Evolutionary conservation across 345 rosid species (phyloP).

Genomic region (Populus ilicifolia): DNA sequence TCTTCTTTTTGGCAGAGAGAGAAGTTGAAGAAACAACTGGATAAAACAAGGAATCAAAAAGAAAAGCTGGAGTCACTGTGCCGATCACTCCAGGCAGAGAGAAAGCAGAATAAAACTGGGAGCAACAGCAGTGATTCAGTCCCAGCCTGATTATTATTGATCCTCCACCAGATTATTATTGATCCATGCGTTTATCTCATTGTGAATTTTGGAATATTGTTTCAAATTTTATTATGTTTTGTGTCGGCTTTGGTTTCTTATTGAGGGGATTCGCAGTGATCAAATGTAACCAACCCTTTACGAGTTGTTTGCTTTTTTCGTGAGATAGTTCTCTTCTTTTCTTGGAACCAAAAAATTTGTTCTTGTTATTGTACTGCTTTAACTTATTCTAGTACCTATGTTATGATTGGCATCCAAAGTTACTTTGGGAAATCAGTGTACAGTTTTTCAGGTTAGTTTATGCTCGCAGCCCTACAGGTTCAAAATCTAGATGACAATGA

Average conservation of each 20-base stretch:
- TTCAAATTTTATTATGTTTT: not conserved
- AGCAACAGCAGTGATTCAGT: slow-evolving; percentile 30
- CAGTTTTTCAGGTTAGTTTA: too few relatives aligned
- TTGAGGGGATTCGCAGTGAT: not conserved
- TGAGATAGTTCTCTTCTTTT: not conserved
- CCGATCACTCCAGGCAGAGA: slow-evolving; percentile 89
- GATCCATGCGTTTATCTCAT: not conserved
- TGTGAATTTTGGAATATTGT: not conserved
- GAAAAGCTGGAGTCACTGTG: slow-evolving; percentile 84
- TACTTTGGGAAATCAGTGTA: not conserved
- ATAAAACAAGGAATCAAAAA: slow-evolving; percentile 89
- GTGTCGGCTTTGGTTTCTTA: not conserved
- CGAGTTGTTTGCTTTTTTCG: not conserved
- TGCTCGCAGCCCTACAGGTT: too few relatives aligned
- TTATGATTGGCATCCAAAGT: not conserved
- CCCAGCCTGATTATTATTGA: slow-evolving; percentile 13
- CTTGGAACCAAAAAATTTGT: not conserved
- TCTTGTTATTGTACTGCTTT: not conserved
- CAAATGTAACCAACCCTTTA: not conserved
- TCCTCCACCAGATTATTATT: slow-evolving; percentile 11
- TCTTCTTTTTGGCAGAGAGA: slow-evolving; percentile 57
- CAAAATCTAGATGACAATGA: too few relatives aligned
- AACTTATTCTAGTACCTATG: not conserved
- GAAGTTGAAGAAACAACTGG: slow-evolving; percentile 63
- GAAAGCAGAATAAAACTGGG: slow-evolving; percentile 47